Percentiles rank a stretch among this genome's conserved stretches.
Conservation (phyloP, 257 asterid genomes). For the Solanum phureja region DNA sequence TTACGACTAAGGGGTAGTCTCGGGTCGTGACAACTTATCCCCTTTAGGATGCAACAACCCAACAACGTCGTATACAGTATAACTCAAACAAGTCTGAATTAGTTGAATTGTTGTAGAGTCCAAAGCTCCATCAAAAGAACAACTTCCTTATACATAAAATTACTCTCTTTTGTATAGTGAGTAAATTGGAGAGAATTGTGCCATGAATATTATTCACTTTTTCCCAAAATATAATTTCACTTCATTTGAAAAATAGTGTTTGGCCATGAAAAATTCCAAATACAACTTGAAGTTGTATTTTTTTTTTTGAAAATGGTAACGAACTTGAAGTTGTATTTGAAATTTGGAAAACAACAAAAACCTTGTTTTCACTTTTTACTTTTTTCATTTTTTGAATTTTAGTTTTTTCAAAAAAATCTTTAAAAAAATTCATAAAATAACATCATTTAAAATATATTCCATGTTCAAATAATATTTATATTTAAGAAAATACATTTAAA, state of each 20-base stretch:
- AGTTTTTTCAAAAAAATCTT: too few species aligned
- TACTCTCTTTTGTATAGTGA: background rate
- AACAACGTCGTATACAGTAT: too few species aligned
- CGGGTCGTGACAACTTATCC: background rate
- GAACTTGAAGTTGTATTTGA: background rate
- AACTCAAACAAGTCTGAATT: too few species aligned
- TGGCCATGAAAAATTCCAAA: background rate
- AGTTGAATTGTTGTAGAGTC: background rate
- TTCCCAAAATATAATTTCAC: background rate
- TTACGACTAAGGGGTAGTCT: too few species aligned
- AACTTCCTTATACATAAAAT: background rate
- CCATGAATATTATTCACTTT: background rate
- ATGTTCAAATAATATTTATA: background rate
- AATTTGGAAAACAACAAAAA: background rate
- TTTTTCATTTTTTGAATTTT: too few species aligned
- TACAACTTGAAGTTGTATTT: background rate
- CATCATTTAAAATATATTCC: background rate
- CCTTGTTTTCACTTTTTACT: background rate
- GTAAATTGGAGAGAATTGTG: background rate
- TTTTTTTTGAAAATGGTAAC: too few species aligned
- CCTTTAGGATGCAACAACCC: background rate
- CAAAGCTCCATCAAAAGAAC: background rate
- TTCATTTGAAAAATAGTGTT: background rate
- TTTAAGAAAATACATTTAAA: too few species aligned
- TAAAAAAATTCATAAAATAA: background rate